phyloP scores from a whole-genome alignment of 805 yeast genomes.

The Cyberlindnera saturnus region DNA sequence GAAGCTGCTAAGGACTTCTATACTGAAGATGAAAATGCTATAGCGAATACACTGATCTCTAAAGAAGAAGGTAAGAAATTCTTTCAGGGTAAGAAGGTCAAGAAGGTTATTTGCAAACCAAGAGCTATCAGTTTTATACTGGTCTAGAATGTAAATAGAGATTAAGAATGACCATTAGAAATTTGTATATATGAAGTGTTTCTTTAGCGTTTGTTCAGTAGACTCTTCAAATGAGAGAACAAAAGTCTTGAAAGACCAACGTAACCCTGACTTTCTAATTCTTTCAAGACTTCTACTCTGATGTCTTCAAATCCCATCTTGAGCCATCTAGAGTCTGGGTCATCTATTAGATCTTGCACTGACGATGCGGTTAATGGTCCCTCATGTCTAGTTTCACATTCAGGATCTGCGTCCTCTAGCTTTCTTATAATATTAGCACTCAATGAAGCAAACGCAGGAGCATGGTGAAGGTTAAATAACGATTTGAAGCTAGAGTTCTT shows the following conservation, averaged over 20 bases:
- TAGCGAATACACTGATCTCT: slow-evolving; percentile 27
- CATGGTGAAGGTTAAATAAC: slow-evolving; percentile 36
- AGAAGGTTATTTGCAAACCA: slow-evolving; percentile 50
- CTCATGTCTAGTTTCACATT: slow-evolving; percentile 34
- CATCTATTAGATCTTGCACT: slow-evolving; percentile 27
- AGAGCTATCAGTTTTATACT: slow-evolving; percentile 21
- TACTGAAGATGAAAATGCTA: slow-evolving; percentile 28
- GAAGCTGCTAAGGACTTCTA: slow-evolving; percentile 31
- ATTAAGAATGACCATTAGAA: neutral
- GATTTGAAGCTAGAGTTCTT: slow-evolving; percentile 16
- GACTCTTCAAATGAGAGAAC: slow-evolving; percentile 47
- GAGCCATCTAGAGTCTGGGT: slow-evolving; percentile 29
- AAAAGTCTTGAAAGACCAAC: slow-evolving; percentile 43
- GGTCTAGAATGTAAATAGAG: slow-evolving; percentile 2
- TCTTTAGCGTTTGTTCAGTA: slow-evolving; percentile 26
- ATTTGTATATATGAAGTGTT: neutral
- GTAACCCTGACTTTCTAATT: slow-evolving; percentile 38
- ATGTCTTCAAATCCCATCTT: slow-evolving; percentile 37
- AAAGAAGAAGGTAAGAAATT: slow-evolving; percentile 35
- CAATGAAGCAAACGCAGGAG: slow-evolving; percentile 45
- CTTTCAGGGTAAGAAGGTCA: slow-evolving; percentile 35
- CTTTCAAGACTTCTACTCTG: slow-evolving; percentile 37
- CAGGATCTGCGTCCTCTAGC: slow-evolving; percentile 36
- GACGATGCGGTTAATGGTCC: slow-evolving; percentile 48
- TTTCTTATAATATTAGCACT: slow-evolving; percentile 38